Percentiles rank a stretch among this genome's conserved stretches.
These are phyloP conservation scores for Pleodorina starrii DNA, from an alignment of 139 green algal genomes.

Conservation along the genomic window DNA sequence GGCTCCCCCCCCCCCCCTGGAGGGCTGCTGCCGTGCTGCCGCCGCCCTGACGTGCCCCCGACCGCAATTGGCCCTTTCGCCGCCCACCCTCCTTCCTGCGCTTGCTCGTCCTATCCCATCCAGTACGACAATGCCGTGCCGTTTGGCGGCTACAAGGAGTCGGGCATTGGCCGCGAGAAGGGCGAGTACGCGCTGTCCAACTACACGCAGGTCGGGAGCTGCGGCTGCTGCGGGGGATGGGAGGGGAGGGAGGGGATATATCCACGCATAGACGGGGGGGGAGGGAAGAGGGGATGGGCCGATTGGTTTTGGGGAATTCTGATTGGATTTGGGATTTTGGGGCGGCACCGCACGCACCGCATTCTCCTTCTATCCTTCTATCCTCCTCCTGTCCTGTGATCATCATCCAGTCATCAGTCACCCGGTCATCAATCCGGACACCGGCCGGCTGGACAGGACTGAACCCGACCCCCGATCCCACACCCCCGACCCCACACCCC, in stretches of 20 bases:
- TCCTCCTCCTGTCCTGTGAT: not conserved
- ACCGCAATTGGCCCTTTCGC: not conserved
- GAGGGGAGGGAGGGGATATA: not conserved
- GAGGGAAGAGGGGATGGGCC: not conserved
- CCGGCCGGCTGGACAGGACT: not conserved
- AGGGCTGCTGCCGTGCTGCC: not conserved
- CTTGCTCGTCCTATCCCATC: conserved; percentile 14
- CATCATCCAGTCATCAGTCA: not conserved
- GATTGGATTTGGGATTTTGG: not conserved
- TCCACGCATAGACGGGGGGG: not conserved
- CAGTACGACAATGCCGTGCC: conserved; percentile 58
- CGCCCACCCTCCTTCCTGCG: not conserved
- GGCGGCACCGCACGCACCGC: not conserved
- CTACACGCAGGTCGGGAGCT: conserved; percentile 75
- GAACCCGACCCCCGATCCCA: not conserved
- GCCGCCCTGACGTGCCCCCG: not conserved
- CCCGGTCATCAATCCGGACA: not conserved
- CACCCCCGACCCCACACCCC: not conserved
- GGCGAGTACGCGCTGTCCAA: conserved; percentile 74
- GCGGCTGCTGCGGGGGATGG: not conserved
- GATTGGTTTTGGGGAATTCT: not conserved
- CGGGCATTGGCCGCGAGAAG: conserved; percentile 80
- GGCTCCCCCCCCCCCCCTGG: not conserved
- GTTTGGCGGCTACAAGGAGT: conserved; percentile 80
- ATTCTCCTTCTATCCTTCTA: not conserved